Evolutionary conservation across 176 grass and related monocot species (phyloP), one percentile per base, ranked within the genome.

Genomic region (Bolboschoenus planiculmis): DNA sequence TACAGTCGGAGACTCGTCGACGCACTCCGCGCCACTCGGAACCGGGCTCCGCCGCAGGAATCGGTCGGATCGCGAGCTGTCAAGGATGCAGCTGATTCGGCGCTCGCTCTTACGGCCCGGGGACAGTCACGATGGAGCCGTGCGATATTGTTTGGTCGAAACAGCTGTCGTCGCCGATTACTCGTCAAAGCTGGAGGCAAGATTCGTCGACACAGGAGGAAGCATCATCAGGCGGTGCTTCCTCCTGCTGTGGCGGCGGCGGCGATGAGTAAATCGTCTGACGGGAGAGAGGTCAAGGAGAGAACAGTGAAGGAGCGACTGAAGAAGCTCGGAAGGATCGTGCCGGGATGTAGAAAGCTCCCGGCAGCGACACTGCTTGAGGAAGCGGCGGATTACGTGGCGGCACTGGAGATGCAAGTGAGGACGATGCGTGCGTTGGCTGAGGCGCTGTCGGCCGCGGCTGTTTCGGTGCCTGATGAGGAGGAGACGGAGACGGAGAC

Each of bases 331-430:
- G 93, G 91, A 31, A 82, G 88, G 56, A 84, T 99, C 66, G 97
- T 99, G 24, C 97, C 97, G 0, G 97, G 97, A 4, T 99, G 97
- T 68, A 89, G 88, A 55, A 99, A 99, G 78, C 79, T 96, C 9
- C 88, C 91, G 29, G 77, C 97, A 10, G 84, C 93, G 34, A 86
- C 79, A 56, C 88, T 99, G 83, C 89, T 99, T 55, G 97, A 99
- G 83, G 97, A 99, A 85, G 29, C 93, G 36, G 97, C 88, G 2
- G 97, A 99, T 56, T 99, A 99, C 80, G 53, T 99, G 23, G 91
- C 93, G 10, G 97, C 97, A 50, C 93, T 99, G 63, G 84, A 99
- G 93, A 91, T 99, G 92, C 97, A 99, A 85, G 87, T 99, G 74
- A 93, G 88, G 86, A 64, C 91, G 68, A 99, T 99, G 97, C 89